A percentile compares a stretch with the other conserved stretches of the same genome.
These are phyloP conservation scores for Allodekkera sacchari DNA, from an alignment of 805 yeast species.

Conservation along the genomic window DNA sequence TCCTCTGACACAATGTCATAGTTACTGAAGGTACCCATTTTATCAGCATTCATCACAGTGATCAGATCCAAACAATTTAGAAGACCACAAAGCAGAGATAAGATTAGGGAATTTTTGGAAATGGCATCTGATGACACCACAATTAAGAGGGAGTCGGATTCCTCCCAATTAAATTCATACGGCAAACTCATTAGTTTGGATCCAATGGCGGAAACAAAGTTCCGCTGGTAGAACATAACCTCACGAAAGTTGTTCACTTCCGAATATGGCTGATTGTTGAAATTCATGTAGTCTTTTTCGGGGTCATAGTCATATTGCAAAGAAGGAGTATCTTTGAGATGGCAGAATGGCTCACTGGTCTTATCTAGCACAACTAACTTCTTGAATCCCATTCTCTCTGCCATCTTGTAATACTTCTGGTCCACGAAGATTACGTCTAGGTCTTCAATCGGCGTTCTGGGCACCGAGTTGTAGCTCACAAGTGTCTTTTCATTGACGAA, in stretches of 20 bases:
- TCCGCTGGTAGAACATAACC: constrained; percentile 23
- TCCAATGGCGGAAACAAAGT: constrained; percentile 28
- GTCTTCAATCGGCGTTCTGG: constrained; percentile 26
- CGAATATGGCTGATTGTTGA: constrained; percentile 21
- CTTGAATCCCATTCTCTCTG: constrained; percentile 11
- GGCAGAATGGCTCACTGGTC: constrained; percentile 6
- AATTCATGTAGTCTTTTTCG: constrained; percentile 14
- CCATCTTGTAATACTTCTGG: constrained; percentile 4
- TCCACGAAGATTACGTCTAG: constrained; percentile 27
- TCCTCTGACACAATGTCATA: no score
- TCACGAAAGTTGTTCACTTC: constrained; percentile 16
- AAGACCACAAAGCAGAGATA: constrained; percentile 33
- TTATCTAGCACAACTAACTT: constrained; percentile 23
- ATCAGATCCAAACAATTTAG: constrained; percentile 24
- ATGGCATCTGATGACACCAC: constrained; percentile 7
- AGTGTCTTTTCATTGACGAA: constrained; percentile 30
- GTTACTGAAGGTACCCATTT: constrained; percentile 5
- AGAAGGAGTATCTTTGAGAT: constrained; percentile 22
- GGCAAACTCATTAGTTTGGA: constrained; percentile 27
- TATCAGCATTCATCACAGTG: constrained; percentile 12
- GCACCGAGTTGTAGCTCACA: constrained; percentile 38
- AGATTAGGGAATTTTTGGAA: constrained; percentile 20
- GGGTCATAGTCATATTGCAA: constrained; percentile 12
- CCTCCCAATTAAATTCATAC: constrained; percentile 18
- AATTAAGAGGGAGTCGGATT: constrained; percentile 18